Percentiles rank a stretch among this genome's conserved stretches.
These are phyloP conservation scores for Candida xiaguanensis DNA, from an alignment of 805 yeast species.

Conservation along the genomic window DNA sequence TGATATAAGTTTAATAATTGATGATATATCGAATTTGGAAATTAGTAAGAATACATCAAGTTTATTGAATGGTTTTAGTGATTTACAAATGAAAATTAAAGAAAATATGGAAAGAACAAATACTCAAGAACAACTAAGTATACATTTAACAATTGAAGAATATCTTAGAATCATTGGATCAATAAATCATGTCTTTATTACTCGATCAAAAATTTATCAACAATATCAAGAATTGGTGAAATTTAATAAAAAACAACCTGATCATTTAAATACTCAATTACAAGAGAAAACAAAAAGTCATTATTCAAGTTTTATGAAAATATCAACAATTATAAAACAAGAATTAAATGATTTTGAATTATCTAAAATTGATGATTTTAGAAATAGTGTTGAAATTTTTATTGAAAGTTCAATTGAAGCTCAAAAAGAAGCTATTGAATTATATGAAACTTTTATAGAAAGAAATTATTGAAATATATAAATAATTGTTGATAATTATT, in stretches of 20 bases:
- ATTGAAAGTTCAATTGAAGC: constrained; percentile 88
- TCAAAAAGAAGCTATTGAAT: constrained; percentile 85
- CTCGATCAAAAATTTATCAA: constrained; percentile 57
- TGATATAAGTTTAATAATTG: constrained; percentile 55
- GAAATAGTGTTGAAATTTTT: constrained; percentile 85
- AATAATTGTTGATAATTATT: too few relatives aligned
- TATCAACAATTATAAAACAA: constrained; percentile 60
- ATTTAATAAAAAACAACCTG: constrained; percentile 50
- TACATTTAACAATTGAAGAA: constrained; percentile 86
- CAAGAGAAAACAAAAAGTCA: constrained; percentile 46
- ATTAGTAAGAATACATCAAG: constrained; percentile 62
- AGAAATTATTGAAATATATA: constrained; percentile 18
- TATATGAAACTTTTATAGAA: constrained; percentile 88
- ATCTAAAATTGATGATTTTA: constrained; percentile 77
- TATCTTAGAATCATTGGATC: constrained; percentile 76
- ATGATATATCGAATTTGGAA: constrained; percentile 69
- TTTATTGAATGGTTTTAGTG: constrained; percentile 67
- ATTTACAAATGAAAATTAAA: constrained; percentile 64
- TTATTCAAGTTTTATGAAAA: constrained; percentile 60
- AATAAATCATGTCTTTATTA: constrained; percentile 67
- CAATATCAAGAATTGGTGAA: constrained; percentile 41
- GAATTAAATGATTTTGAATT: constrained; percentile 70
- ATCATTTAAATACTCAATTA: constrained; percentile 52
- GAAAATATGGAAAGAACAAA: constrained; percentile 75
- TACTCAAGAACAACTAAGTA: constrained; percentile 78